These are phyloP conservation scores for Trichosporon asahii DNA, from an alignment of 1,284 basidiomycete species.

Conservation along the genomic window DNA sequence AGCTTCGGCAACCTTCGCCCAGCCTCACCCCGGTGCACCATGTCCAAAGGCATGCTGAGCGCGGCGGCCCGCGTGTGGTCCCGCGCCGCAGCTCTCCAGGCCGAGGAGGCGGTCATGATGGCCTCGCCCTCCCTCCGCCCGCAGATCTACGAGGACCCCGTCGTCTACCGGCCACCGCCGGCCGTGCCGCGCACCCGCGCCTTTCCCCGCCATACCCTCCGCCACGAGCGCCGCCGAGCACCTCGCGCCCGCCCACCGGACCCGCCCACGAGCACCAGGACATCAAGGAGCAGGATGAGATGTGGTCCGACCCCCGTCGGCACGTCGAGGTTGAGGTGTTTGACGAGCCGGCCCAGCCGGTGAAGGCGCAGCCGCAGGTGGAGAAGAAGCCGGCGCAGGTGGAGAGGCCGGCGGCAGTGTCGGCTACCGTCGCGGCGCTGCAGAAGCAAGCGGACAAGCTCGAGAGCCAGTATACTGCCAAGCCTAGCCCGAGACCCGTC, in stretches of 20 bases:
- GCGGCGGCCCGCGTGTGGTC: slow-evolving; percentile 42
- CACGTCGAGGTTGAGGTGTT: slow-evolving; percentile 5
- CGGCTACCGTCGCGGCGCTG: not conserved
- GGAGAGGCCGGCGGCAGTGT: not conserved
- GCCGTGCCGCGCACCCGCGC: not conserved
- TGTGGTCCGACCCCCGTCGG: slow-evolving; percentile 2
- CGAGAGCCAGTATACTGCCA: not conserved
- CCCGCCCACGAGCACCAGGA: slow-evolving; percentile 6
- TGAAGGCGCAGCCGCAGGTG: not conserved
- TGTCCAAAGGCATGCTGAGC: slow-evolving; percentile 9
- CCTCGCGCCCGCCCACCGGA: not conserved
- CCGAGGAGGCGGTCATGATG: slow-evolving; percentile 36
- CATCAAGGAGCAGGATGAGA: slow-evolving; percentile 7
- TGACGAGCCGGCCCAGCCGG: not conserved
- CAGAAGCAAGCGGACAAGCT: not conserved
- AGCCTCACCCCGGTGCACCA: not conserved
- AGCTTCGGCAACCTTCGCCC: not conserved
- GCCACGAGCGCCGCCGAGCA: not conserved
- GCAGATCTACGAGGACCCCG: slow-evolving; percentile 9
- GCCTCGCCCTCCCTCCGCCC: slow-evolving; percentile 21
- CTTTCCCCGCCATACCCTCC: not conserved
- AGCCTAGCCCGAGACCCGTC: not conserved
- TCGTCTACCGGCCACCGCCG: slow-evolving; percentile 2
- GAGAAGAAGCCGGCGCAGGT: not conserved
- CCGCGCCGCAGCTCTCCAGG: slow-evolving; percentile 45